Conservation (phyloP, 257 asterid genomes). For the Solanum neorickii region DNA sequence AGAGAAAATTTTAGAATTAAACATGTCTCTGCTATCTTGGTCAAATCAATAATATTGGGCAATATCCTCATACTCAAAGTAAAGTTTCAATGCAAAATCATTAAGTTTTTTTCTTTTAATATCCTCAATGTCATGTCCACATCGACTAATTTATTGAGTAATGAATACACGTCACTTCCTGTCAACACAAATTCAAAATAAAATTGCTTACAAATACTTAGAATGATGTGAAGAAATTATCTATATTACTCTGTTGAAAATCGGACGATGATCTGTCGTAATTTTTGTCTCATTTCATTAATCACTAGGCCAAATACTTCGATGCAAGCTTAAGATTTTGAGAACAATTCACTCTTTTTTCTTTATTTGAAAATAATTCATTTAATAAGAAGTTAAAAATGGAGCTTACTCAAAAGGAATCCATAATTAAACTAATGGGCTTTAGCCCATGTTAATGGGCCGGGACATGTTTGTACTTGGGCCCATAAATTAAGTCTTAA, state of each 20-base stretch:
- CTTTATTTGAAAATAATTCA: background rate
- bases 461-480: background rate
- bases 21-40: background rate
- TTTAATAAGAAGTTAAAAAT: background rate
- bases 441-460: background rate
- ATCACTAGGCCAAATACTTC: background rate
- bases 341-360: background rate
- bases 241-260: background rate
- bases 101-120: too few species aligned
- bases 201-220: background rate
- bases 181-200: background rate
- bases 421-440: background rate
- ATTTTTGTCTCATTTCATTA: background rate
- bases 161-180: background rate
- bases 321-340: background rate
- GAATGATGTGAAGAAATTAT: background rate
- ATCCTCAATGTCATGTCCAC: background rate
- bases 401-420: background rate
- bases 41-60: background rate
- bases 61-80: background rate
- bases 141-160: background rate
- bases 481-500: background rate
- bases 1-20: background rate
- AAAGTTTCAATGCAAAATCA: background rate
- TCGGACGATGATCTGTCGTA: background rate